Percentiles rank a stretch among this genome's conserved stretches.
Conservation (phyloP, 805 yeast genomes). For the Metschnikowia cubensis region DNA sequence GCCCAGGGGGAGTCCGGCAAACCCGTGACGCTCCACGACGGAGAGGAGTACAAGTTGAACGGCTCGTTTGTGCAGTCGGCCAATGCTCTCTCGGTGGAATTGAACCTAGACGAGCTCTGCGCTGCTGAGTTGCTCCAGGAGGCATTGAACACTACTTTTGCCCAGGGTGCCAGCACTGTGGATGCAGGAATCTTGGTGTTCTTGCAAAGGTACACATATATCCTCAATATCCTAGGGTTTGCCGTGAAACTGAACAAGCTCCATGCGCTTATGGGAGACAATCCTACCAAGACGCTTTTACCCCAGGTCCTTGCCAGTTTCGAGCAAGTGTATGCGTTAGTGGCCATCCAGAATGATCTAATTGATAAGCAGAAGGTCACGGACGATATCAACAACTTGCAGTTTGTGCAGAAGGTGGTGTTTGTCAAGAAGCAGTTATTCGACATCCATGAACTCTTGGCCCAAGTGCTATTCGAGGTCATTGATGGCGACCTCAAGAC, state of each 20-base stretch:
- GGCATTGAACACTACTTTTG: slow-evolving; percentile 36
- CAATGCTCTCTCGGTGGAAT: slow-evolving; percentile 50
- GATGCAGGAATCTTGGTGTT: slow-evolving; percentile 68
- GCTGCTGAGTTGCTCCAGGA: slow-evolving; percentile 65
- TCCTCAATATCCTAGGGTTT: slow-evolving; percentile 58
- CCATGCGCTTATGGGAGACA: slow-evolving; percentile 20
- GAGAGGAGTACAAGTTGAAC: slow-evolving; percentile 59
- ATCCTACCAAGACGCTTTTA: slow-evolving; percentile 23
- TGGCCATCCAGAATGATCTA: slow-evolving; percentile 50
- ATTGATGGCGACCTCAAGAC: slow-evolving; percentile 34
- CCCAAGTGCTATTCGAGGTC: slow-evolving; percentile 58
- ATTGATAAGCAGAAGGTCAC: slow-evolving; percentile 46
- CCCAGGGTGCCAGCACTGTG: slow-evolving; percentile 45
- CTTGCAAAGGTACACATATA: slow-evolving; percentile 64
- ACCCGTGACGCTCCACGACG: slow-evolving; percentile 47
- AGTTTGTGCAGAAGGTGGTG: slow-evolving; percentile 36
- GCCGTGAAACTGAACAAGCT: slow-evolving; percentile 22
- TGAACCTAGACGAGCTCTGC: slow-evolving; percentile 63
- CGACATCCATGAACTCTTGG: slow-evolving; percentile 65
- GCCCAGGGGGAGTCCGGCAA: slow-evolving; percentile 13
- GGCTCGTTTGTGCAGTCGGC: slow-evolving; percentile 60
- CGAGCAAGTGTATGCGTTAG: slow-evolving; percentile 51
- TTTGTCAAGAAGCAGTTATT: slow-evolving; percentile 62
- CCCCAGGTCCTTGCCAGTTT: slow-evolving; percentile 52
- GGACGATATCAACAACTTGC: slow-evolving; percentile 46